Evolutionary conservation across 768 basidiomycete genomes (phyloP), one percentile per base, ranked within the genome.

Genomic region (Mycena capillaripes): DNA sequence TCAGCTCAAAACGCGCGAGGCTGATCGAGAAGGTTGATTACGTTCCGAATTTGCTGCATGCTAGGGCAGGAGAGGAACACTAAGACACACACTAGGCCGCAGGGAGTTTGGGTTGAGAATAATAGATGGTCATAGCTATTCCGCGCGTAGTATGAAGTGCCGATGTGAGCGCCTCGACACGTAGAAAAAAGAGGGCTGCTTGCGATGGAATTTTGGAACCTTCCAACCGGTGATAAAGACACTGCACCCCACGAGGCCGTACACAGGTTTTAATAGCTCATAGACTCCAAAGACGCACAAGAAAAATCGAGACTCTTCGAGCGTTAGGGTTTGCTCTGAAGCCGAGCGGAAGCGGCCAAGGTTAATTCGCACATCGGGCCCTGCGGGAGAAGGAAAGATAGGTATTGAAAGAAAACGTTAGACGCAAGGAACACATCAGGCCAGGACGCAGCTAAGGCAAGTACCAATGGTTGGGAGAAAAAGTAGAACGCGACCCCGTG

Each of bases 21-120:
- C 71, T 64, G 71, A 72, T 72, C 27, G n/a, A 71, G 65, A 72
- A 72, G 65, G 52, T 38, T 32, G 23, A 66, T 72, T 71, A 71
- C 65, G 70, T 71, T 42, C 63, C 40, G 21, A 56, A 14, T 38
- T 38, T 38, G n/a, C n/a, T 38, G 38, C 38, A 32, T 32, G 44
- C 9, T 42, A 21, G 36, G 4, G 29, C 58, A 21, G 29, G 48
- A 23, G n/a, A n/a, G n/a, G n/a, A 52, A 16, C n/a, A 34, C n/a
- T 36, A 50, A 38, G 40, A 58, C 36, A 23, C n/a, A 23, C 14
- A n/a, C 60, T 61, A 61, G 46, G 29, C 42, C 25, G 42, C n/a
- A 50, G 34, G 1, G 66, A 52, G 34, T 19, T 19, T 68, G 32
- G 34, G 21, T 11, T n/a, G 25, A 4, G 55, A 5, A 30, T 21